These are phyloP conservation scores for Colletotrichum shisoi DNA, from an alignment of 2,329 filamentous ascomycete species.

Conservation along the genomic window DNA sequence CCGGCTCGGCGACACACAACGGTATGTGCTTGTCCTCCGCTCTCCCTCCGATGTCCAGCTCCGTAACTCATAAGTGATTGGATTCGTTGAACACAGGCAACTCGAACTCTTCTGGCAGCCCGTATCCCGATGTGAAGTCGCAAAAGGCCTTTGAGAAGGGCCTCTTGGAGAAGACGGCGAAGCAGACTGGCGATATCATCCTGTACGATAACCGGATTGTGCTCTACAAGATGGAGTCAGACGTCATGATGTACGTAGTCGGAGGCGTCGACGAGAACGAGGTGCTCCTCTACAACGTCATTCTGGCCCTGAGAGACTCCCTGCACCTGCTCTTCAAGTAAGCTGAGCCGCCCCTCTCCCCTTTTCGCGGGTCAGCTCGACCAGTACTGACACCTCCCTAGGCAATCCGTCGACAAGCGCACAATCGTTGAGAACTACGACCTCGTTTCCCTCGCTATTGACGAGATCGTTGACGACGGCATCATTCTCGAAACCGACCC, in stretches of 20 bases:
- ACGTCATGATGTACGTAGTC: conserved; percentile 95
- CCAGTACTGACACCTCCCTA: conserved; percentile 49
- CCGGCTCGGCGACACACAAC: conserved; percentile 44
- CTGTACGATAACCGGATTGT: conserved; percentile 97
- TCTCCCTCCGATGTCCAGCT: conserved; percentile 26
- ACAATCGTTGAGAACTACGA: conserved; percentile 98
- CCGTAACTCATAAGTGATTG: conserved; percentile 14
- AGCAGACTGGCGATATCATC: conserved; percentile 94
- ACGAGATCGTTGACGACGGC: conserved; percentile 94
- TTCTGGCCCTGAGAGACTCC: conserved; percentile 88
- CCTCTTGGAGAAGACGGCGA: conserved; percentile 91
- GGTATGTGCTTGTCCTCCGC: conserved; percentile 39
- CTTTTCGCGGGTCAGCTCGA: neutral
- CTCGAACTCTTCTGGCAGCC: conserved; percentile 61
- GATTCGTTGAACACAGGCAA: neutral
- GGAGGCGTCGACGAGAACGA: conserved; percentile 95
- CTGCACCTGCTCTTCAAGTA: conserved; percentile 93
- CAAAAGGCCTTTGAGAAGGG: conserved; percentile 98
- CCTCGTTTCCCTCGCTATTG: conserved; percentile 88
- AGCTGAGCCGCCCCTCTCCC: conserved; percentile 58
- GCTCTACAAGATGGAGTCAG: conserved; percentile 96
- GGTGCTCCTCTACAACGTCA: conserved; percentile 92
- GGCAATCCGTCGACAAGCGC: conserved; percentile 95
- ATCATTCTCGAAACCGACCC: conserved; percentile 98
- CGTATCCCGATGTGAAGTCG: conserved; percentile 88